phyloP scores from a whole-genome alignment of 139 green algal species.

The Chlorella sp. region DNA sequence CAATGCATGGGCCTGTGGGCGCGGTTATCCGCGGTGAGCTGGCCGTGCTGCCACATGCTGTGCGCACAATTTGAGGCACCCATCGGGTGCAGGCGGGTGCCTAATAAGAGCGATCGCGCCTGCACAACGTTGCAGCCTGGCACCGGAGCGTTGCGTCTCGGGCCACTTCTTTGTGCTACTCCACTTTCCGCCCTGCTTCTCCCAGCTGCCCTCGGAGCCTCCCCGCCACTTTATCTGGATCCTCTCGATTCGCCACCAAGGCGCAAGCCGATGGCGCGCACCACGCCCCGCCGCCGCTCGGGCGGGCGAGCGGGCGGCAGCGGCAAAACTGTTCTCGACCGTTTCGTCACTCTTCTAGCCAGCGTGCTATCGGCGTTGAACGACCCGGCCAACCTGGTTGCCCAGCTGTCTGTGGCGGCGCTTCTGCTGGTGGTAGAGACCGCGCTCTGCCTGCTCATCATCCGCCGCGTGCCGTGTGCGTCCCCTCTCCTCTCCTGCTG shows the following conservation, averaged over 20 bases:
- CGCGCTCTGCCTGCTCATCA: conserved; percentile 49
- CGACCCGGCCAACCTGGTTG: conserved; percentile 24
- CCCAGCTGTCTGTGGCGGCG: background rate
- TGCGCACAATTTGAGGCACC: too few relatives aligned
- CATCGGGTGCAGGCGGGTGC: too few relatives aligned
- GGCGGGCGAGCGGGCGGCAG: background rate
- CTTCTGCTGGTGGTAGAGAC: conserved; percentile 48
- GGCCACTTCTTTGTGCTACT: too few relatives aligned
- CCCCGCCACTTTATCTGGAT: too few relatives aligned
- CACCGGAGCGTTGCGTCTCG: too few relatives aligned
- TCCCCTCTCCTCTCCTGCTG: conserved; percentile 14
- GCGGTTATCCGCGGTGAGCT: background rate
- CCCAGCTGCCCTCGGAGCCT: too few relatives aligned
- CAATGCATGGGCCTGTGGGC: background rate
- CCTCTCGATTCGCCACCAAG: too few relatives aligned
- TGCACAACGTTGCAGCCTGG: too few relatives aligned
- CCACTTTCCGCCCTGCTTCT: too few relatives aligned
- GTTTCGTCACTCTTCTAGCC: background rate
- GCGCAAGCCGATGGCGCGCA: background rate
- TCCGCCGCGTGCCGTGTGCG: conserved; percentile 52
- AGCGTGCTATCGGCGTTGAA: background rate
- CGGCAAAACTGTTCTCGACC: conserved; percentile 10
- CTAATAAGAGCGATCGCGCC: too few relatives aligned
- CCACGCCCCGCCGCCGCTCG: background rate
- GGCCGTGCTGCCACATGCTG: too few relatives aligned